Percentiles rank a stretch among this genome's conserved stretches.
phyloP scores from a whole-genome alignment of 75 land plant genomes.

The Selaginella tamariscina region DNA sequence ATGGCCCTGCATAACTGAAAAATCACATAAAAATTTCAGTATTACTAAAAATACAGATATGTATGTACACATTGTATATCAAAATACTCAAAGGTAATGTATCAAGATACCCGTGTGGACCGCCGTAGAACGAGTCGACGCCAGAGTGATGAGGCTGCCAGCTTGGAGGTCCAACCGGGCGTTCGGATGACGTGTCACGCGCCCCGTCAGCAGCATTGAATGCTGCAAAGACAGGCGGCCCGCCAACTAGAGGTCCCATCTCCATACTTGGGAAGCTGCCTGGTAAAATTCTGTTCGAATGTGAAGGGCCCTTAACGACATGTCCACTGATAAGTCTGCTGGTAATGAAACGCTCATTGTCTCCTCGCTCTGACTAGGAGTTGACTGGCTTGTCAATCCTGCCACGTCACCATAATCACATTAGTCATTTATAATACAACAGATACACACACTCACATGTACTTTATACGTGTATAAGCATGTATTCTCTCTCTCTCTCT shows the following conservation, averaged over 20 bases:
- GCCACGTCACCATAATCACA: too few relatives aligned
- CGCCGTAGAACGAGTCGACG: constrained; percentile 63
- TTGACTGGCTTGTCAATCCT: too few relatives aligned
- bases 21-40: too few relatives aligned
- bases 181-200: constrained; percentile 31
- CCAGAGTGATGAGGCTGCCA: constrained; percentile 81
- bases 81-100: too few relatives aligned
- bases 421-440: too few relatives aligned
- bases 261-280: constrained; percentile 61
- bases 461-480: too few relatives aligned
- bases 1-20: constrained; percentile 64
- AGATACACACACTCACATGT: too few relatives aligned
- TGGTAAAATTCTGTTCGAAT: constrained; percentile 18
- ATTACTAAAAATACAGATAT: too few relatives aligned
- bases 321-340: constrained; percentile 89
- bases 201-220: constrained; percentile 48
- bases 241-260: constrained; percentile 68
- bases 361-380: constrained; percentile 57
- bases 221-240: constrained; percentile 57
- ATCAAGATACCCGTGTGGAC: constrained; percentile 72
- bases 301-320: constrained; percentile 39
- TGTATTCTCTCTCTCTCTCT: too few relatives aligned
- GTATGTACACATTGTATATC: too few relatives aligned
- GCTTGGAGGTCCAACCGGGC: constrained; percentile 29
- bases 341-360: constrained; percentile 70